Conservation (phyloP, 352 stramenopile genomes). For the Salisapilia sapeloensis region DNA sequence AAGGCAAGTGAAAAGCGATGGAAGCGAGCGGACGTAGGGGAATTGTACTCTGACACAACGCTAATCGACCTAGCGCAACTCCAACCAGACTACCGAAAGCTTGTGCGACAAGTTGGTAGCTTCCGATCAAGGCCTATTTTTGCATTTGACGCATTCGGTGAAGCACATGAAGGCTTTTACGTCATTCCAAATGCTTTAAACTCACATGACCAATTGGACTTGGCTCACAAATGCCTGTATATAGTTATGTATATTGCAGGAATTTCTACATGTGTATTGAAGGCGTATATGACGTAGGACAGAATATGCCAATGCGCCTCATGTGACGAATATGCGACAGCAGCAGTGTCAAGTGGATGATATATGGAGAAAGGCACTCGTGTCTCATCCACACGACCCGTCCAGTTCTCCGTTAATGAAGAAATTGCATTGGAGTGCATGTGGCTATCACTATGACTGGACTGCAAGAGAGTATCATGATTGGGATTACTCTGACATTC, state of each 20-base stretch:
- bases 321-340: constrained; percentile 65
- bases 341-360: constrained; percentile 24
- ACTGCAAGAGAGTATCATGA: constrained; percentile 48
- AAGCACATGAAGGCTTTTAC: constrained; percentile 37
- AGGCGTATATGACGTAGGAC: constrained; percentile 10
- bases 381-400: constrained; percentile 16
- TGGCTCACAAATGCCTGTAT: constrained; percentile 44
- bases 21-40: constrained; percentile 15
- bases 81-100: constrained; percentile 8
- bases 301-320: constrained; percentile 48
- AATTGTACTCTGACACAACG: constrained; percentile 10
- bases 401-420: constrained; percentile 17
- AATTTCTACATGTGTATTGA: background rate
- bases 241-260: constrained; percentile 3
- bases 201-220: constrained; percentile 20
- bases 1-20: constrained; percentile 66
- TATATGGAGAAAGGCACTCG: constrained; percentile 32
- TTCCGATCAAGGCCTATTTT: constrained; percentile 29
- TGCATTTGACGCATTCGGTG: constrained; percentile 21
- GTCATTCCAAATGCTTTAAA: constrained; percentile 44
- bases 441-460: constrained; percentile 74
- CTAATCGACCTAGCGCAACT: constrained; percentile 25
- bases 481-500: constrained; percentile 31
- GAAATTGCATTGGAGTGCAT: constrained; percentile 56
- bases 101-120: constrained; percentile 13